Percentiles rank a stretch among this genome's conserved stretches.
Conservation (phyloP, 2,329 filamentous ascomycete species). For the Leptographium lundbergii region DNA sequence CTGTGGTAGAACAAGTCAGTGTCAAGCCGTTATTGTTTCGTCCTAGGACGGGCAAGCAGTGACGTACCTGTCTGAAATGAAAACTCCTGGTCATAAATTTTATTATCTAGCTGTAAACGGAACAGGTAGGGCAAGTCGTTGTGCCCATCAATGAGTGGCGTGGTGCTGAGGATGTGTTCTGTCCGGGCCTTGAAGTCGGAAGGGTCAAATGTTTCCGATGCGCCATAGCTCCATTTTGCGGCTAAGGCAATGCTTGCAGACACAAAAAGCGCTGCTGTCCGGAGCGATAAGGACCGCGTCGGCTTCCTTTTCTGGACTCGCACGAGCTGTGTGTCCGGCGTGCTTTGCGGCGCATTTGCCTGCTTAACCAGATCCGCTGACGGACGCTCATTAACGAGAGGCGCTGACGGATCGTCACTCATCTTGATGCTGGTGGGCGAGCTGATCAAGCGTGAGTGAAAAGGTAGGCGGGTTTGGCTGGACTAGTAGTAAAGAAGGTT, state of each 20-base stretch:
- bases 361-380: background rate
- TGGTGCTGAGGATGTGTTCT: background rate
- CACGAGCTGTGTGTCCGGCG: background rate
- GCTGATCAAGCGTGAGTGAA: background rate
- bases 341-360: background rate
- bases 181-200: background rate
- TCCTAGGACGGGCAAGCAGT: background rate
- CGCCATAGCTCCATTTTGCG: background rate
- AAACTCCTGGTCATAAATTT: conserved; percentile 11
- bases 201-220: background rate
- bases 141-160: conserved; percentile 18
- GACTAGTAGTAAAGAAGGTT: background rate
- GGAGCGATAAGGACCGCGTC: background rate
- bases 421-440: background rate
- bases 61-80: background rate
- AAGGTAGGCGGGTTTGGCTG: background rate
- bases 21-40: background rate
- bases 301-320: background rate
- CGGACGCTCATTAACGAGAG: background rate
- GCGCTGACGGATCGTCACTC: background rate
- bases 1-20: background rate
- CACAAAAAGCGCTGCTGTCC: background rate
- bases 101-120: conserved; percentile 18
- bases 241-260: background rate
- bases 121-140: conserved; percentile 20